These are phyloP conservation scores for Lepiota venenata DNA, from an alignment of 768 basidiomycete genomes.

Conservation along the genomic window DNA sequence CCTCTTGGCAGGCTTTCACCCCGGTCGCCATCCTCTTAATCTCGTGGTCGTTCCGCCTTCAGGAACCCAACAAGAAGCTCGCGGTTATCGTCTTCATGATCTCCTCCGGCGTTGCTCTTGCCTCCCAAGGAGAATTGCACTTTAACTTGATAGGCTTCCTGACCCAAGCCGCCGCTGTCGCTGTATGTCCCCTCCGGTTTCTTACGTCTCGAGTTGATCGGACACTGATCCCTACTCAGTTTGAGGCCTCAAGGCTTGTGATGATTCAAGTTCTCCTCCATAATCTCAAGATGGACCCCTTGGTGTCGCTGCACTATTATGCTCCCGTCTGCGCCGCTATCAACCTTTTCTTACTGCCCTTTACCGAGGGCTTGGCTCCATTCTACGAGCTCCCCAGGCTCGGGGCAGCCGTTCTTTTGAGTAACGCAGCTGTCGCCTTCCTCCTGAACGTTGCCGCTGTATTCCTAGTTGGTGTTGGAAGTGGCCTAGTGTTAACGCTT, in stretches of 20 bases:
- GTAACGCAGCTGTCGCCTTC: slow-evolving; percentile 88
- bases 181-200: slow-evolving; percentile 42
- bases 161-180: slow-evolving; percentile 83
- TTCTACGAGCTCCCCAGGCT: slow-evolving; percentile 68
- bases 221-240: slow-evolving; percentile 38
- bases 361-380: slow-evolving; percentile 89
- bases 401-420: slow-evolving; percentile 68
- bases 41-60: slow-evolving; percentile 86
- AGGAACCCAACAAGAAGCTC: slow-evolving; percentile 82
- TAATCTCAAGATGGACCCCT: slow-evolving; percentile 96
- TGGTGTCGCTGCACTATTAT: slow-evolving; percentile 94
- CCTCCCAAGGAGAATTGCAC: slow-evolving; percentile 83
- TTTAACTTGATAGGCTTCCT: slow-evolving; percentile 89
- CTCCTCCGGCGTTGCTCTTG: slow-evolving; percentile 83
- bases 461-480: slow-evolving; percentile 86
- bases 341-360: slow-evolving; percentile 82
- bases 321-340: slow-evolving; percentile 92
- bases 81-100: slow-evolving; percentile 87
- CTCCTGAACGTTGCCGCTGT: slow-evolving; percentile 90
- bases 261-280: slow-evolving; percentile 96
- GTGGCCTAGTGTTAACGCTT: slow-evolving; percentile 85
- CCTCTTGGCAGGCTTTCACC: slow-evolving; percentile 72
- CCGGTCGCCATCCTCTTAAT: slow-evolving; percentile 91
- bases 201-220: neutral
- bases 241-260: slow-evolving; percentile 91